Conservation (phyloP, 2,329 filamentous ascomycete genomes). For the Metarhizium anisopliae region DNA sequence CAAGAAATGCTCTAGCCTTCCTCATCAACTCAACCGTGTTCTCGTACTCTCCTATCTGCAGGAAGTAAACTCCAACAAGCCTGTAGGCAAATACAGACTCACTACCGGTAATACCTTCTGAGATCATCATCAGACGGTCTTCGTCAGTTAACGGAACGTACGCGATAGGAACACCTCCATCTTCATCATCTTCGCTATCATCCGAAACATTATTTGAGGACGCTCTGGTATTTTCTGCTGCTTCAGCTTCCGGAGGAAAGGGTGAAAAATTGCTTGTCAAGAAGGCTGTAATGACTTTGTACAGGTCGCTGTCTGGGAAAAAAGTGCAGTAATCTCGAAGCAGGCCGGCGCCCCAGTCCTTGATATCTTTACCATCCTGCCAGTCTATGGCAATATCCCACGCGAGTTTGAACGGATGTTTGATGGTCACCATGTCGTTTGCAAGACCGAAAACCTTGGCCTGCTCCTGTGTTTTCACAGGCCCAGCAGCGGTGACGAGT, state of each 20-base stretch:
- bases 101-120: slow-evolving; percentile 56
- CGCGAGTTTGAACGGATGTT: slow-evolving; percentile 78
- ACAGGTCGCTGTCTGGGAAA: slow-evolving; percentile 77
- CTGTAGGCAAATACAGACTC: slow-evolving; percentile 76
- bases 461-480: slow-evolving; percentile 61
- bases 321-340: slow-evolving; percentile 72
- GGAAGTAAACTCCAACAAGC: slow-evolving; percentile 74
- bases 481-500: slow-evolving; percentile 53
- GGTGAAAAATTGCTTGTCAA: slow-evolving; percentile 77
- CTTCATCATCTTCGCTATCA: slow-evolving; percentile 52
- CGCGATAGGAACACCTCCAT: slow-evolving; percentile 43
- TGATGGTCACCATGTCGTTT: slow-evolving; percentile 91
- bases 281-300: slow-evolving; percentile 73
- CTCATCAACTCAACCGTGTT: slow-evolving; percentile 71
- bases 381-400: slow-evolving; percentile 91
- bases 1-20: slow-evolving; percentile 56
- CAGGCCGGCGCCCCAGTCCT: slow-evolving; percentile 70
- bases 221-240: slow-evolving; percentile 11
- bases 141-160: slow-evolving; percentile 59
- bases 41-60: slow-evolving; percentile 77
- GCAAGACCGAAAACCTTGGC: slow-evolving; percentile 68
- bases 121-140: slow-evolving; percentile 74
- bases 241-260: slow-evolving; percentile 44
- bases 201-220: slow-evolving; percentile 31
- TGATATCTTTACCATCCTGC: slow-evolving; percentile 66